These are phyloP conservation scores for Boletus rufocinnamomeus DNA, from an alignment of 768 basidiomycete genomes.

Conservation along the genomic window DNA sequence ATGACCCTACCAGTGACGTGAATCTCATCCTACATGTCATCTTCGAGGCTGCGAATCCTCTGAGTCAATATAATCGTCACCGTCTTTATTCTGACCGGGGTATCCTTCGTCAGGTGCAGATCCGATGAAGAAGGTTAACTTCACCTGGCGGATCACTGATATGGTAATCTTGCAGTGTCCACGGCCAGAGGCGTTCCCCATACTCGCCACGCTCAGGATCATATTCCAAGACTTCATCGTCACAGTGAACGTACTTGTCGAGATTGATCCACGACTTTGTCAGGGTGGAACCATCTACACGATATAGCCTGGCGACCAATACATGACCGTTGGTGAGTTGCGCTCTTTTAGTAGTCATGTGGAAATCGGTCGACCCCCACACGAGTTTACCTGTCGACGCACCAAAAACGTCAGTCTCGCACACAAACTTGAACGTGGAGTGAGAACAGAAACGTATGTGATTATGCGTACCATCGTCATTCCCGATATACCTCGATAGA, in stretches of 20 bases:
- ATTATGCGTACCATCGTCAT: slow-evolving; percentile 1
- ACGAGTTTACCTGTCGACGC: slow-evolving; percentile 1
- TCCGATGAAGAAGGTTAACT: background rate
- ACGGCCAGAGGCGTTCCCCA: background rate
- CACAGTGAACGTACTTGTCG: slow-evolving; percentile 2
- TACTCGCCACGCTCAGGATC: background rate
- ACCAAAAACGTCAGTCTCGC: background rate
- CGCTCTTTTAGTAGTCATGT: background rate
- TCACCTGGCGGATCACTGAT: background rate
- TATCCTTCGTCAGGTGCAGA: background rate
- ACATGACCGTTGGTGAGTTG: background rate
- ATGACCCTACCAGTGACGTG: too few species aligned
- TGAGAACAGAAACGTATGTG: too few species aligned
- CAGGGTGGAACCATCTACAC: background rate
- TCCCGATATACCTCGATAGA: slow-evolving; percentile 2
- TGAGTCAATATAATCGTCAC: too few species aligned
- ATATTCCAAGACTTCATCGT: slow-evolving; percentile 7
- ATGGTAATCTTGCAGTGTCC: background rate
- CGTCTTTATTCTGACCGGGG: background rate
- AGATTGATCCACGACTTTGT: slow-evolving; percentile 8
- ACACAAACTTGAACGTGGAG: background rate
- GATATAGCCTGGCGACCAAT: slow-evolving; percentile 1
- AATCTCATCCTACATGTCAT: background rate
- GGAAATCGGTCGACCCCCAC: slow-evolving; percentile 1
- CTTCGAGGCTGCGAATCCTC: background rate